Percentiles rank a stretch among this genome's conserved stretches.
Evolutionary conservation across 75 land plant genomes (phyloP).

Genomic region (Selaginella moellendorffii): DNA sequence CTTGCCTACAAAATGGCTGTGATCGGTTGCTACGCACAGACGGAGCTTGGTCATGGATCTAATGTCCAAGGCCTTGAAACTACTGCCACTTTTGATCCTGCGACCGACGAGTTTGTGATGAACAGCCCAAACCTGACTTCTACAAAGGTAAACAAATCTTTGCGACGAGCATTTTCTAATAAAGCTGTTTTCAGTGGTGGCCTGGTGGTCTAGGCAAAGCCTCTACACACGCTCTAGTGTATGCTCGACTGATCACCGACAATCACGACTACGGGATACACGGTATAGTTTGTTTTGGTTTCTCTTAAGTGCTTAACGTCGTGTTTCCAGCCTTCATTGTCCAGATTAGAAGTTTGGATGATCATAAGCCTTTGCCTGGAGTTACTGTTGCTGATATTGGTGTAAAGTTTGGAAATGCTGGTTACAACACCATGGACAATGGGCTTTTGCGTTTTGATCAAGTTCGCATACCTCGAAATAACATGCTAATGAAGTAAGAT

Average conservation of each 20-base stretch:
- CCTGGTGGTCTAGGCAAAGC: slow-evolving; percentile 98
- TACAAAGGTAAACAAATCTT: slow-evolving; percentile 48
- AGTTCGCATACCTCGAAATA: slow-evolving; percentile 84
- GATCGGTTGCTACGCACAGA: slow-evolving; percentile 98
- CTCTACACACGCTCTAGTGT: slow-evolving; percentile 90
- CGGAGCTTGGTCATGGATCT: slow-evolving; percentile 98
- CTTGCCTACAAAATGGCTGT: slow-evolving; percentile 83
- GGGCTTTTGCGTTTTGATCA: slow-evolving; percentile 78
- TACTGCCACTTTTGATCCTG: slow-evolving; percentile 84
- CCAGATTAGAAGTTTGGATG: slow-evolving; percentile 81
- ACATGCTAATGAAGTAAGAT: slow-evolving; percentile 83
- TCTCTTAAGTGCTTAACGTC: no score
- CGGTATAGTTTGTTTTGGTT: no score
- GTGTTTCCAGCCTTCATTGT: slow-evolving; percentile 84
- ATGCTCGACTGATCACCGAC: slow-evolving; percentile 83
- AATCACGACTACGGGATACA: slow-evolving; percentile 77
- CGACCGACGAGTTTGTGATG: slow-evolving; percentile 74
- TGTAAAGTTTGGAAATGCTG: slow-evolving; percentile 93
- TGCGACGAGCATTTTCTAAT: slow-evolving; percentile 1
- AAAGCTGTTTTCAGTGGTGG: slow-evolving; percentile 70
- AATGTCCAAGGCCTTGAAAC: slow-evolving; percentile 99
- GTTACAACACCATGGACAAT: slow-evolving; percentile 93
- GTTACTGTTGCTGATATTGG: slow-evolving; percentile 95
- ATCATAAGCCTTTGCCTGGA: slow-evolving; percentile 81
- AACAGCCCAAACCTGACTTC: slow-evolving; percentile 87